Percentiles rank a stretch among this genome's conserved stretches.
Conservation (phyloP, 768 basidiomycete genomes). For the Termitomyces sp. region DNA sequence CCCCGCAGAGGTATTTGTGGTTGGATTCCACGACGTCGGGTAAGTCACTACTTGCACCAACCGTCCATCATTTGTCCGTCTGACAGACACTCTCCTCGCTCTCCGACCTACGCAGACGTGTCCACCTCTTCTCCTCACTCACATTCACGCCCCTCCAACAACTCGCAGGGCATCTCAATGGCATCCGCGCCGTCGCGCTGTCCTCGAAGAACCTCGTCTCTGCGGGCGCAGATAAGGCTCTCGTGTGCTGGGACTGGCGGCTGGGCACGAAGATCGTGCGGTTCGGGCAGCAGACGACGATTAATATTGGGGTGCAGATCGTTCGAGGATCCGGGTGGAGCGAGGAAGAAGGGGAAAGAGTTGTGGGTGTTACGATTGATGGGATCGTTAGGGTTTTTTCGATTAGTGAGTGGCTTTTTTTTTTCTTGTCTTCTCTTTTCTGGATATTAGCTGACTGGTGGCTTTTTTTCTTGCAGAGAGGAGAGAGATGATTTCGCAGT, state of each 20-base stretch:
- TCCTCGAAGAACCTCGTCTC: slow-evolving; percentile 84
- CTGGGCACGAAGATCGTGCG: slow-evolving; percentile 84
- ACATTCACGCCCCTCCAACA: slow-evolving; percentile 83
- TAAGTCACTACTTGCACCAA: slow-evolving; percentile 25
- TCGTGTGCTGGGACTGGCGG: slow-evolving; percentile 89
- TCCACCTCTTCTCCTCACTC: slow-evolving; percentile 82
- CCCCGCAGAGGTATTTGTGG: slow-evolving; percentile 80
- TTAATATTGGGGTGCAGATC: slow-evolving; percentile 87
- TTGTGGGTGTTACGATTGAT: slow-evolving; percentile 90
- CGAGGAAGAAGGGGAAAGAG: slow-evolving; percentile 65
- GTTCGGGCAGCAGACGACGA: slow-evolving; percentile 90
- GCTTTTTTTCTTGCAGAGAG: slow-evolving; percentile 34
- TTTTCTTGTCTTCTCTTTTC: neutral
- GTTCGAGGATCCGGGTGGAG: slow-evolving; percentile 39
- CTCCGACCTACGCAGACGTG: slow-evolving; percentile 47
- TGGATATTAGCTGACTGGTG: neutral
- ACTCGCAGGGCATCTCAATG: slow-evolving; percentile 81
- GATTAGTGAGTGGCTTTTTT: slow-evolving; percentile 55
- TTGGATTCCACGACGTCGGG: slow-evolving; percentile 92
- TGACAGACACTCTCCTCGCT: neutral
- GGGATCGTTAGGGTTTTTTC: slow-evolving; percentile 89
- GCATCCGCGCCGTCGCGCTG: slow-evolving; percentile 85
- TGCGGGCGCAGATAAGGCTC: slow-evolving; percentile 70
- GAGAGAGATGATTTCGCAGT: slow-evolving; percentile 89
- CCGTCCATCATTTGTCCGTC: neutral